Conservation (phyloP, 2,329 filamentous ascomycete species). For the Cladophialophora psammophila region DNA sequence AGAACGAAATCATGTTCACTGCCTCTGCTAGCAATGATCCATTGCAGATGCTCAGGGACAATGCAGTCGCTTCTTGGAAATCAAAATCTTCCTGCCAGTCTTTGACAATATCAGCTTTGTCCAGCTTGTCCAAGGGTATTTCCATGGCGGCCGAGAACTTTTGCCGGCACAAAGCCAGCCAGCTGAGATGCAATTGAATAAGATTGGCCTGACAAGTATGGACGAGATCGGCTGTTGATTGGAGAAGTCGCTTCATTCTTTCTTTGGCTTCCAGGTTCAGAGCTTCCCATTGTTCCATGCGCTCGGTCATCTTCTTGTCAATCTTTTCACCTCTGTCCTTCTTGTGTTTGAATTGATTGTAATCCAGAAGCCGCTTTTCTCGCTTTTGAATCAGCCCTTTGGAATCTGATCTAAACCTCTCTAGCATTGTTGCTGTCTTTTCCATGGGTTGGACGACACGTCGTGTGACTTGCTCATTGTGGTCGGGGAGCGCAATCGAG, state of each 20-base stretch:
- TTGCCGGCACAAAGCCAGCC: slow-evolving; percentile 83
- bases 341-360: slow-evolving; percentile 78
- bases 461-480: slow-evolving; percentile 63
- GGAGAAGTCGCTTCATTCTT: slow-evolving; percentile 84
- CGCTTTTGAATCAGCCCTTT: slow-evolving; percentile 93
- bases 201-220: slow-evolving; percentile 84
- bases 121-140: slow-evolving; percentile 71
- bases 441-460: slow-evolving; percentile 20
- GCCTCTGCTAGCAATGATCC: slow-evolving; percentile 68
- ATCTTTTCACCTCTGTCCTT: slow-evolving; percentile 83
- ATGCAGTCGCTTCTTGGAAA: slow-evolving; percentile 74
- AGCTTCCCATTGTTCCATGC: slow-evolving; percentile 87
- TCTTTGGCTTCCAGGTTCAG: slow-evolving; percentile 93
- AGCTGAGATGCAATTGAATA: slow-evolving; percentile 80
- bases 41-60: slow-evolving; percentile 78
- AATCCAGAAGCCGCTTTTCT: slow-evolving; percentile 89
- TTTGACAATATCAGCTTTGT: slow-evolving; percentile 75
- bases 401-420: slow-evolving; percentile 54
- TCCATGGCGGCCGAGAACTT: slow-evolving; percentile 63
- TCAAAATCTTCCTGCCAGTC: slow-evolving; percentile 82
- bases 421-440: slow-evolving; percentile 35
- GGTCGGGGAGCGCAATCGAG: slow-evolving; percentile 80
- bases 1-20: slow-evolving; percentile 66
- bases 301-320: slow-evolving; percentile 83
- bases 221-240: slow-evolving; percentile 80